Evolutionary conservation across 1,139 yeast species (phyloP), one percentile per base, ranked within the genome.

Genomic region (Saccharomyces pastorianus): DNA sequence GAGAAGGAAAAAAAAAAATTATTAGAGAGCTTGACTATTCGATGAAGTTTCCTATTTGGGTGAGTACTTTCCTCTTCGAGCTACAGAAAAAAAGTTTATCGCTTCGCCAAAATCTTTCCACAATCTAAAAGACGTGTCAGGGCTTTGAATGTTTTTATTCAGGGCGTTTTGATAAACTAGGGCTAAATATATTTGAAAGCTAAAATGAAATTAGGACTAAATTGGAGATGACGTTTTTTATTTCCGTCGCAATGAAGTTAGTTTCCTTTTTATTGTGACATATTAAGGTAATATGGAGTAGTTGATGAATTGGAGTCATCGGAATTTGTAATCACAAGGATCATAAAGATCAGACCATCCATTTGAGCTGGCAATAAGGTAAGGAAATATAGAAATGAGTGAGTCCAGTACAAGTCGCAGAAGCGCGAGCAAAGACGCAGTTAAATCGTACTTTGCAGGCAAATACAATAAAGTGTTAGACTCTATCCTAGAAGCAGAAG

Each of bases 401-500:
- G 20, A 23, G 44, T 2, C 44, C 23, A 38, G 44, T 31, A 52
- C 34, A 38, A 13, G 28, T 27, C 48, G 47, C 26, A 52, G 41
- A 29, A 48, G 51, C n/a, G 32, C 29, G 44, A 9, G 34, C 31
- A 47, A 57, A 28, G 58, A 57, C 14, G 42, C 55, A 34, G 44
- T 57, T 52, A 54, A 53, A 34, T 50, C 54, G 13, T 64, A 60
- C 52, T 55, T 67, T 25, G 53, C 61, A n/a, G 58, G 56, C 38
- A 64, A 61, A 49, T 66, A 67, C 52, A 69, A 65, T 38, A 60
- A 57, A 32, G 54, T 63, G 29, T 50, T 65, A 27, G 65, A 62
- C 29, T 58, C 67, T 3, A 51, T 65, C 7, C 48, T 63, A 34
- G 61, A 53, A 8, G 62, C 59, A 26, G 66, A 63, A 27, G 56